Evolutionary conservation across 306 rosid species (phyloP), one percentile per base, ranked within the genome.

Genomic region (Gastrolobium bilobum): DNA sequence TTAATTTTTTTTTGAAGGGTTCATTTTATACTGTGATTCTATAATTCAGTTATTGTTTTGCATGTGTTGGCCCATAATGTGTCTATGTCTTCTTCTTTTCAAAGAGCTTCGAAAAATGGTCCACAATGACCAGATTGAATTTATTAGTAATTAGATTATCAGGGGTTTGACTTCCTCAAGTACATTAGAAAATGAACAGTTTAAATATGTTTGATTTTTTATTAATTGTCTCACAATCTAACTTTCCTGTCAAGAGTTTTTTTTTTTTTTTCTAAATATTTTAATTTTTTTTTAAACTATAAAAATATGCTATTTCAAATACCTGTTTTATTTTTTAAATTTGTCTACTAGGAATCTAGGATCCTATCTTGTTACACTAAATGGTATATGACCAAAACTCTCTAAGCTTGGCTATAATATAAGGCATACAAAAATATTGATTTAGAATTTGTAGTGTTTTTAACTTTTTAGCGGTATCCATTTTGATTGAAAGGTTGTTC

Each of bases 21-120:
- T 67, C 40, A n/a, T 6, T 60, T 42, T 46, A 53, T 73, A 6
- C 44, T 54, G 40, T 38, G 11, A 59, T 77, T 39, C 75, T n/a
- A 42, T 57, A 64, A 10, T 65, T 64, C 44, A 58, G 71, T 76
- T 47, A 38, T 15, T 71, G 6, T 34, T 69, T 51, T 50, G 26
- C 8, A 59, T 15, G 57, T 42, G 31, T 68, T 59, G 33, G 26
- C 38, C 54, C 44, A 47, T n/a, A 10, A 31, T 7, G 1, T 40
- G 44, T 66, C 29, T 3, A 31, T n/a, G 29, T 48, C 7, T 59
- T 11, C 56, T 29, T 42, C 7, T 7, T 52, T 39, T 10, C 26
- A 13, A 65, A 54, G 44, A 35, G n/a, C 40, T 46, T 7, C 4
- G 57, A 13, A 42, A 47, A 62, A 50, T 62, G 58, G 40, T 57